Evolutionary conservation across 2,329 filamentous ascomycete species (phyloP).

Genomic region (Penicillium sp.): DNA sequence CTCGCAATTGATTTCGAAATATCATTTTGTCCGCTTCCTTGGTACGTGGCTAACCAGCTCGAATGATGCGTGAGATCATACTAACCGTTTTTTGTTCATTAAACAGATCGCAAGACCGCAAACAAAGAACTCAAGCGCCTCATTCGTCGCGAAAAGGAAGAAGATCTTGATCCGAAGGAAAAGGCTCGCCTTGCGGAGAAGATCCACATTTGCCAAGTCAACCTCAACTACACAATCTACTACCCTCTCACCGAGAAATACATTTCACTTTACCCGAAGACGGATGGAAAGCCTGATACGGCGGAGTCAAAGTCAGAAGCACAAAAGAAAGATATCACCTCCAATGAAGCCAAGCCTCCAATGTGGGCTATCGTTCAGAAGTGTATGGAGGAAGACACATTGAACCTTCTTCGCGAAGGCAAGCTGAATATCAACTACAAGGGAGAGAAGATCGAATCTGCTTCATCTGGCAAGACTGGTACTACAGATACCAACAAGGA

Average conservation of each 20-base stretch:
- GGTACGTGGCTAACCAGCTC: constrained; percentile 32
- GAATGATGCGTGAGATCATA: background rate
- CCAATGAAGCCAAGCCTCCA: constrained; percentile 32
- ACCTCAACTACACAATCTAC: constrained; percentile 61
- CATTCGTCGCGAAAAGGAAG: constrained; percentile 38
- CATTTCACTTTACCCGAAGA: constrained; percentile 51
- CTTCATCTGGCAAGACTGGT: background rate
- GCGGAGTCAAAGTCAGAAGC: constrained; percentile 15
- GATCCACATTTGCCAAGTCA: constrained; percentile 52
- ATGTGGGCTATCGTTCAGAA: constrained; percentile 47
- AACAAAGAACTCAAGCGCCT: constrained; percentile 39
- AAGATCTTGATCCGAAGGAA: constrained; percentile 26
- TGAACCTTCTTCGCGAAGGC: constrained; percentile 43
- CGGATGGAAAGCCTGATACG: constrained; percentile 27
- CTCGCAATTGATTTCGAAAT: constrained; percentile 57
- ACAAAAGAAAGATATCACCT: constrained; percentile 19
- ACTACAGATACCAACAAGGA: constrained; percentile 8
- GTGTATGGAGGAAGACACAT: constrained; percentile 43
- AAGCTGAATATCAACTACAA: constrained; percentile 32
- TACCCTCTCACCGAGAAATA: constrained; percentile 60
- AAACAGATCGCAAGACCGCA: constrained; percentile 42
- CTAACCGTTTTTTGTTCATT: constrained; percentile 7
- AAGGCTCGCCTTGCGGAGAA: constrained; percentile 30
- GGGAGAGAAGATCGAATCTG: constrained; percentile 9
- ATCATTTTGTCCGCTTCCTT: constrained; percentile 65